A percentile compares a stretch with the other conserved stretches of the same genome.
phyloP scores from a whole-genome alignment of 352 stramenopile species.

The Globisporangium irregulare region DNA sequence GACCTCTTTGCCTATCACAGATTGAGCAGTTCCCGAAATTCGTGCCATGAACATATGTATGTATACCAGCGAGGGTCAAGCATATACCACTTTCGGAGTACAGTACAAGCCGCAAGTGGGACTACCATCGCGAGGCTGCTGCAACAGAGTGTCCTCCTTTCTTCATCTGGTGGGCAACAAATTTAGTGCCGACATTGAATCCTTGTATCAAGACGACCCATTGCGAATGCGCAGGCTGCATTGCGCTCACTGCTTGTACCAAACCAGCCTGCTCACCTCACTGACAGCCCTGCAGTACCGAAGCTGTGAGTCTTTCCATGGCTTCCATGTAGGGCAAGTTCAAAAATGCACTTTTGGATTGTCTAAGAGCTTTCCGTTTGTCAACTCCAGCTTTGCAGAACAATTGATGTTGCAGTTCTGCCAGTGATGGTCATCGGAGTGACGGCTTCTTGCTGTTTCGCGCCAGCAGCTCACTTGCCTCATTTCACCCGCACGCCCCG shows the following conservation, averaged over 20 bases:
- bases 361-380: background rate
- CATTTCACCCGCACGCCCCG: background rate
- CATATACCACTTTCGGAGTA: background rate
- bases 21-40: background rate
- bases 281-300: too few species aligned
- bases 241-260: too few species aligned
- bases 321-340: too few species aligned
- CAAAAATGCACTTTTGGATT: background rate
- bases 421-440: background rate
- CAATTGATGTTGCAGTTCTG: background rate
- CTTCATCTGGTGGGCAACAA: background rate
- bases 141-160: background rate
- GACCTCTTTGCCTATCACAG: background rate
- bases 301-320: too few species aligned
- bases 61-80: background rate
- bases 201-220: too few species aligned
- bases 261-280: too few species aligned
- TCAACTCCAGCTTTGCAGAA: conserved; percentile 6
- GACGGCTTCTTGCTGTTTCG: background rate
- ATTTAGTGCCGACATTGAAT: background rate
- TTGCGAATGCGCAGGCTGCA: too few species aligned
- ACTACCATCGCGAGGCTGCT: background rate
- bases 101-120: background rate
- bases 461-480: background rate
- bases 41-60: background rate